Percentiles rank a stretch among this genome's conserved stretches.
phyloP scores from a whole-genome alignment of 805 yeast species.

The Wickerhamomyces tratensis region DNA sequence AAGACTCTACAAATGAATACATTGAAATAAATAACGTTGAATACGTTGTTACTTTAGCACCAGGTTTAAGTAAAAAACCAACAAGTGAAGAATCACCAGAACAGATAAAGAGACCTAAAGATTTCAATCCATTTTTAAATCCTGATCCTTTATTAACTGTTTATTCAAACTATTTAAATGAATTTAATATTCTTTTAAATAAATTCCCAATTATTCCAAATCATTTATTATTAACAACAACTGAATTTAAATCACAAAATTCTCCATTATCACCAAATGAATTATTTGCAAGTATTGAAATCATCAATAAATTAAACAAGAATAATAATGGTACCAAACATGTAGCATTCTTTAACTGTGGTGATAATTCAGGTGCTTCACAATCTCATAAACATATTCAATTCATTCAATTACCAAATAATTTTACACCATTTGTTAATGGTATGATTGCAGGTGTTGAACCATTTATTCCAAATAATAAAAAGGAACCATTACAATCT shows the following conservation, averaged over 20 bases:
- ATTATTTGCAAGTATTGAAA: slow-evolving; percentile 44
- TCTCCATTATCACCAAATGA: slow-evolving; percentile 68
- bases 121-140: slow-evolving; percentile 63
- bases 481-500: slow-evolving; percentile 53
- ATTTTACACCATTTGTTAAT: slow-evolving; percentile 51
- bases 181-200: slow-evolving; percentile 63
- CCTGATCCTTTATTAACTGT: slow-evolving; percentile 74
- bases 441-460: slow-evolving; percentile 31
- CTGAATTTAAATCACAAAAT: slow-evolving; percentile 60
- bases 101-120: slow-evolving; percentile 22
- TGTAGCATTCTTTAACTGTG: slow-evolving; percentile 84
- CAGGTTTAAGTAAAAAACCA: slow-evolving; percentile 26
- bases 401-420: slow-evolving; percentile 60
- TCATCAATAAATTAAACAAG: slow-evolving; percentile 31
- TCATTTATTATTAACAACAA: slow-evolving; percentile 76
- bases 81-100: slow-evolving; percentile 24
- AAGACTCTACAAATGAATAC: slow-evolving; percentile 32
- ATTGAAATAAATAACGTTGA: slow-evolving; percentile 21
- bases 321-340: slow-evolving; percentile 32
- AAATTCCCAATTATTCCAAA: slow-evolving; percentile 78
- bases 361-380: slow-evolving; percentile 87
- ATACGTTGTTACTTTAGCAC: slow-evolving; percentile 22
- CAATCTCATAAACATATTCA: slow-evolving; percentile 92
- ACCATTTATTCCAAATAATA: slow-evolving; percentile 43
- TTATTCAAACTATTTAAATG: slow-evolving; percentile 35